Evolutionary conservation across 2,329 filamentous ascomycete genomes (phyloP).

Genomic region (Fusarium devonianum): DNA sequence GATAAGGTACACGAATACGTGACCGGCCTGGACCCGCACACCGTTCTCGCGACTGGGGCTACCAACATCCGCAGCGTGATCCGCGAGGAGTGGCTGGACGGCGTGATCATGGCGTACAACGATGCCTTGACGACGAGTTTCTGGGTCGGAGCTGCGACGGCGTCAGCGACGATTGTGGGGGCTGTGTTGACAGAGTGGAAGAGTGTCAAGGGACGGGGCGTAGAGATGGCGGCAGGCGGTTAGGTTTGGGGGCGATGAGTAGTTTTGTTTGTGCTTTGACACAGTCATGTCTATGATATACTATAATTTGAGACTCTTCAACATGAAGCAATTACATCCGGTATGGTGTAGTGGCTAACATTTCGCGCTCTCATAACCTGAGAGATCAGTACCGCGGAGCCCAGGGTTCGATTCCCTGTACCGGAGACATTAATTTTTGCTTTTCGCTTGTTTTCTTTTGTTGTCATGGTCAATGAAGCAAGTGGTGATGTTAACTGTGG

Average conservation of each 20-base stretch:
- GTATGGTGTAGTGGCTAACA: constrained; percentile 48
- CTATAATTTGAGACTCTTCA: too few relatives aligned
- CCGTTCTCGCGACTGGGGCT: constrained; percentile 48
- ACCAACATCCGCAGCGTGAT: constrained; percentile 47
- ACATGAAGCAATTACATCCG: too few relatives aligned
- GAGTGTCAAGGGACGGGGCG: constrained; percentile 64
- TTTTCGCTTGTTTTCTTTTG: too few relatives aligned
- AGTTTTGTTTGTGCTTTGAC: background rate
- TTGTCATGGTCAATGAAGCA: too few relatives aligned
- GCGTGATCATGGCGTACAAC: constrained; percentile 53
- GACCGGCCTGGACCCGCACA: constrained; percentile 45
- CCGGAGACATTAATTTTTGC: too few relatives aligned
- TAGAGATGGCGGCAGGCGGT: constrained; percentile 41
- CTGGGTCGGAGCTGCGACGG: constrained; percentile 53
- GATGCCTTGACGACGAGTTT: constrained; percentile 53
- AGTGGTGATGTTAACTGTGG: too few relatives aligned
- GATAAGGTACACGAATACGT: constrained; percentile 47
- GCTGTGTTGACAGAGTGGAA: constrained; percentile 59
- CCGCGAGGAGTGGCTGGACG: constrained; percentile 41
- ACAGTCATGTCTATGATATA: too few relatives aligned
- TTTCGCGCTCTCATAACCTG: constrained; percentile 45
- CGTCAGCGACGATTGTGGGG: constrained; percentile 53
- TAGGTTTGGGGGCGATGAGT: constrained; percentile 17
- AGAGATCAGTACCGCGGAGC: constrained; percentile 18
- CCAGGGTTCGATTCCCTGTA: background rate